Evolutionary conservation across 2,329 filamentous ascomycete genomes (phyloP).

Genomic region (Neofusicoccum cordaticola): DNA sequence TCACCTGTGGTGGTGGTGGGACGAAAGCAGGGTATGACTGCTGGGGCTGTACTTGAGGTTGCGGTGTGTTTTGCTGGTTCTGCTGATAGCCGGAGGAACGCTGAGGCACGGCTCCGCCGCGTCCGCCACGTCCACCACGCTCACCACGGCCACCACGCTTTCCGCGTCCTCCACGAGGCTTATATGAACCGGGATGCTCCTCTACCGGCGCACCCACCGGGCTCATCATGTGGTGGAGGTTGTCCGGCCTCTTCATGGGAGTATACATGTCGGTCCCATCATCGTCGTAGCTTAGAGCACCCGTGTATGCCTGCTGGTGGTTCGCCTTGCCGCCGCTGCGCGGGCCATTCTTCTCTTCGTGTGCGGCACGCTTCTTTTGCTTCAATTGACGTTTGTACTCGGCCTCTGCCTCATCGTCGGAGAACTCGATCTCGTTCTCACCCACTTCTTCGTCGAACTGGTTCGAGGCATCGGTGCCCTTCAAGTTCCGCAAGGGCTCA

Average conservation of each 20-base stretch:
- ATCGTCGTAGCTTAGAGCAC: conserved; percentile 43
- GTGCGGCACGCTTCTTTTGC: conserved; percentile 55
- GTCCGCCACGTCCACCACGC: conserved; percentile 28
- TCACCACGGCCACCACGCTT: conserved; percentile 31
- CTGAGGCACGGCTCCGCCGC: conserved; percentile 22
- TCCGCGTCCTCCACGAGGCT: conserved; percentile 23
- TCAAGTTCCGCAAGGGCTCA: conserved; percentile 71
- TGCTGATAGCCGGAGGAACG: not conserved
- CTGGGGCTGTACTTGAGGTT: conserved; percentile 3
- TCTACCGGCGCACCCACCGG: conserved; percentile 35
- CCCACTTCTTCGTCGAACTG: conserved; percentile 87
- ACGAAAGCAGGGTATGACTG: not conserved
- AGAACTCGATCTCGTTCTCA: conserved; percentile 89
- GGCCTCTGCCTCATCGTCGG: conserved; percentile 91
- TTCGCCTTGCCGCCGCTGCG: not conserved
- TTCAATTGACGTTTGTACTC: conserved; percentile 63
- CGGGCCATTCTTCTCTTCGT: conserved; percentile 2
- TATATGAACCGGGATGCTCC: conserved; percentile 31
- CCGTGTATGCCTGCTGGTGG: conserved; percentile 20
- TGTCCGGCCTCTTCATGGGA: conserved; percentile 46
- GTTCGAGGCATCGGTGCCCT: conserved; percentile 92
- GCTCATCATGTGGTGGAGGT: conserved; percentile 44
- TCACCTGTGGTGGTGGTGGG: not conserved
- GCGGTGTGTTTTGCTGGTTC: not conserved
- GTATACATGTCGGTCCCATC: conserved; percentile 47